phyloP scores from a whole-genome alignment of 441 rosid species.

The Gossypium laxum region DNA sequence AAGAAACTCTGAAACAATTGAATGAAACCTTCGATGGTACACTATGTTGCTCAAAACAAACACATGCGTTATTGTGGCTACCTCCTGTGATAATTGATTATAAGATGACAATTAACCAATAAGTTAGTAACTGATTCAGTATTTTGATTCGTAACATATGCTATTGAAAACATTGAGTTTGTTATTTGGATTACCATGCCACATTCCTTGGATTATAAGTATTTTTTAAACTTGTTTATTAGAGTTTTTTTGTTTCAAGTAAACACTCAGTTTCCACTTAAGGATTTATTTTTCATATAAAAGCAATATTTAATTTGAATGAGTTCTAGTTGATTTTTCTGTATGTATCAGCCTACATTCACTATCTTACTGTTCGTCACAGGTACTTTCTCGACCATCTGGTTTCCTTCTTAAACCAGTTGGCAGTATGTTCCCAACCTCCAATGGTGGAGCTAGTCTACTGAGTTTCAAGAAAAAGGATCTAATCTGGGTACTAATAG shows the following conservation, averaged over 20 bases:
- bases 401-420: slow-evolving; percentile 89
- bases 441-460: slow-evolving; percentile 50
- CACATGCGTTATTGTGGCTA: neutral
- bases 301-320: neutral
- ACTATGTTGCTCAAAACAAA: neutral
- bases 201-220: neutral
- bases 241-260: neutral
- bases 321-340: neutral
- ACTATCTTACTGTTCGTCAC: slow-evolving; percentile 25
- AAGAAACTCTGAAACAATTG: neutral
- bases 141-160: neutral
- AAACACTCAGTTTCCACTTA: neutral
- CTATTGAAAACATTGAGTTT: neutral
- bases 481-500: slow-evolving; percentile 61
- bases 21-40: neutral
- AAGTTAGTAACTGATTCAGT: neutral
- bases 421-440: slow-evolving; percentile 46
- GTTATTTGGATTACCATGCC: neutral
- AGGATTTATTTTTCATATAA: slow-evolving; percentile 6
- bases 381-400: slow-evolving; percentile 78
- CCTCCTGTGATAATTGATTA: neutral
- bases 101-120: neutral
- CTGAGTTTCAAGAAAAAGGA: slow-evolving; percentile 74
- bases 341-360: slow-evolving; percentile 11
- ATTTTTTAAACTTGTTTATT: neutral